Percentiles rank a stretch among this genome's conserved stretches.
These are phyloP conservation scores for Globisporangium canariense DNA, from an alignment of 352 stramenopile genomes.

Conservation along the genomic window DNA sequence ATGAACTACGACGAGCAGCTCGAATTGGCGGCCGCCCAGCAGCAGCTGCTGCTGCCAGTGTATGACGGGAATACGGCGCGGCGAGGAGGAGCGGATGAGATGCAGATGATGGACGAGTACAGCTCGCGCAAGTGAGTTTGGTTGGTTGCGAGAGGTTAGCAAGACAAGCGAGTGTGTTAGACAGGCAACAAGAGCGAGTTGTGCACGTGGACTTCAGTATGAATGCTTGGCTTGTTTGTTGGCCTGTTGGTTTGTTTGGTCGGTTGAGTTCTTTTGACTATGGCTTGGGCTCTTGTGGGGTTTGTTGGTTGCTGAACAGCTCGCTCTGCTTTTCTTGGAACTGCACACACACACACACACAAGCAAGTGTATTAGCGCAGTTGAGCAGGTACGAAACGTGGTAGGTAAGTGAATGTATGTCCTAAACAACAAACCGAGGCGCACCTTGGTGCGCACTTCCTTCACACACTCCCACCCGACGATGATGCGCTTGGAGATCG, in stretches of 20 bases:
- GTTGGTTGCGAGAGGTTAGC: background rate
- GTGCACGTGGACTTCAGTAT: no score
- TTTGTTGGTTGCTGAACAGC: conserved; percentile 13
- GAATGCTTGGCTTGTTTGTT: no score
- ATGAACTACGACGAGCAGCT: conserved; percentile 79
- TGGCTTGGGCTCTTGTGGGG: conserved; percentile 8
- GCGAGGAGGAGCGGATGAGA: conserved; percentile 25
- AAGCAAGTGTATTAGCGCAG: no score
- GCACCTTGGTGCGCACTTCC: conserved; percentile 74
- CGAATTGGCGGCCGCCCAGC: conserved; percentile 9
- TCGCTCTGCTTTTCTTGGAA: conserved; percentile 52
- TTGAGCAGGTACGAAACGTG: no score
- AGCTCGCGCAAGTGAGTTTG: conserved; percentile 32
- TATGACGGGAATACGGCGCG: conserved; percentile 16
- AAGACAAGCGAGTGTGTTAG: background rate
- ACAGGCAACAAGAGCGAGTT: no score
- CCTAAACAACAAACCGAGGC: no score
- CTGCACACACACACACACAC: conserved; percentile 20
- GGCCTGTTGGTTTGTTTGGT: background rate
- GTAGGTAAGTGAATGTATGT: no score
- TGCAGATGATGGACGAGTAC: conserved; percentile 30
- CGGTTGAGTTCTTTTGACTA: background rate
- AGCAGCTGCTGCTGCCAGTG: no score
- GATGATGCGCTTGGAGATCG: conserved; percentile 75
- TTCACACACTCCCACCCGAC: conserved; percentile 75